Evolutionary conservation across 305 asterid species (phyloP).

Genomic region (Salvia sclarea): DNA sequence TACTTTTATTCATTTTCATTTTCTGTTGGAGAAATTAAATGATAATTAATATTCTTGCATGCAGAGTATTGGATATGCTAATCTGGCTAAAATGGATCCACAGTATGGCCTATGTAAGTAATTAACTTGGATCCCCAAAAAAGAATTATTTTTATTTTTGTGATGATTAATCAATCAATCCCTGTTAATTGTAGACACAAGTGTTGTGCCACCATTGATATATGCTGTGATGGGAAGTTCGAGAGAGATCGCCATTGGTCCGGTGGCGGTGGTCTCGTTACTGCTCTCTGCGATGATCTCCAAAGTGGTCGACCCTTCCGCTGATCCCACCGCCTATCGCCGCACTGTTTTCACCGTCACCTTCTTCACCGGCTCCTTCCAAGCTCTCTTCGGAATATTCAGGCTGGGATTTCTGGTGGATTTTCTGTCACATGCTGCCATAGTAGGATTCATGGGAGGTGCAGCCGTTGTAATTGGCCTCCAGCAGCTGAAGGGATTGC

Average conservation of each 20-base stretch:
- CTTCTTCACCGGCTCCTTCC: slow-evolving; percentile 74
- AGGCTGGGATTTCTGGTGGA: slow-evolving; percentile 88
- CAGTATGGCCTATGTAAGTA: slow-evolving; percentile 87
- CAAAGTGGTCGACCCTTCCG: slow-evolving; percentile 57
- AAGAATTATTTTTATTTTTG: too few relatives aligned
- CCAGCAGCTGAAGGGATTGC: slow-evolving; percentile 71
- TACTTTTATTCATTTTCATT: not conserved
- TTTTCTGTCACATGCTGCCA: slow-evolving; percentile 83
- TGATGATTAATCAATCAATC: not conserved
- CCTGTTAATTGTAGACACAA: slow-evolving; percentile 49
- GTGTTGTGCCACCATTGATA: slow-evolving; percentile 79
- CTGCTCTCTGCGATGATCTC: slow-evolving; percentile 61
- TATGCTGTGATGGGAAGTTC: slow-evolving; percentile 87
- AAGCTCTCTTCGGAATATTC: slow-evolving; percentile 68
- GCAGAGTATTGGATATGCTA: slow-evolving; percentile 92
- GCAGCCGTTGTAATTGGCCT: slow-evolving; percentile 86
- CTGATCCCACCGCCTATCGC: slow-evolving; percentile 53
- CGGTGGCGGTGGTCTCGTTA: slow-evolving; percentile 84
- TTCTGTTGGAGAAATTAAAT: too few relatives aligned
- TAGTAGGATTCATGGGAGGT: slow-evolving; percentile 88
- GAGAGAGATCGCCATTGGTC: slow-evolving; percentile 80
- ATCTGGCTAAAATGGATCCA: slow-evolving; percentile 79
- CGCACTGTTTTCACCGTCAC: slow-evolving; percentile 72
- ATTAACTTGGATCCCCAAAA: not conserved
- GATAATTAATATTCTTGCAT: too few relatives aligned